Evolutionary conservation across 805 yeast genomes (phyloP), one percentile per base, ranked within the genome.

Genomic region (Alloascoidea africana): DNA sequence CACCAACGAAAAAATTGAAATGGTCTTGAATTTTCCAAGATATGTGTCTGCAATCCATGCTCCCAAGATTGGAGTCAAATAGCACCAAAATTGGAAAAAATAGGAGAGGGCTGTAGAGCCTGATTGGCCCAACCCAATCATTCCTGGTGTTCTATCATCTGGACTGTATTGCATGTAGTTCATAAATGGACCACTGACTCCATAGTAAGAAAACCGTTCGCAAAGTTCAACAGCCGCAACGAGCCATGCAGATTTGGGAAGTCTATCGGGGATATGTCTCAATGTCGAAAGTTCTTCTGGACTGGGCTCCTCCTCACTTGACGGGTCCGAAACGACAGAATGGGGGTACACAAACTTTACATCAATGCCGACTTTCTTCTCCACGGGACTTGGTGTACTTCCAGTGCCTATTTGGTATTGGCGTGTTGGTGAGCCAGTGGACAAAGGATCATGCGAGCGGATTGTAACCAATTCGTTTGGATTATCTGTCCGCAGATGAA

Each of bases 121-220:
- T 41, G 65, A 65, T 40, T 68, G 61, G 39, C 77, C 75, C 47
- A 77, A 62, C 36, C 68, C 66, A 42, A 82, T 63, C 6, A 76
- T 73, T 55, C 84, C 68, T 50, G 68, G 46, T n/a, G n/a, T n/a
- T n/a, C n/a, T n/a, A n/a, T n/a, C n/a, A n/a, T 17, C 19, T 6
- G 50, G 45, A 5, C 40, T 38, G 15, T 43, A 60, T 54, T 77
- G 82, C 78, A 82, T 77, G 56, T 79, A 81, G 60, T 82, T 82
- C 59, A 73, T 79, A 60, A 82, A 74, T 4, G 84, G 80, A 41
- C 82, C 80, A 35, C 76, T 67, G 42, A 79, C 61, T 51, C 93
- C 91, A 49, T 82, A 82, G 62, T 76, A 82, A 11, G 89, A 68
- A 53, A 82, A 81, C 46, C 94, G 70, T 57, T 82, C 94, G 35